Base-by-base conservation (phyloP, 805 yeast species). In the Candida wancherniae region DNA sequence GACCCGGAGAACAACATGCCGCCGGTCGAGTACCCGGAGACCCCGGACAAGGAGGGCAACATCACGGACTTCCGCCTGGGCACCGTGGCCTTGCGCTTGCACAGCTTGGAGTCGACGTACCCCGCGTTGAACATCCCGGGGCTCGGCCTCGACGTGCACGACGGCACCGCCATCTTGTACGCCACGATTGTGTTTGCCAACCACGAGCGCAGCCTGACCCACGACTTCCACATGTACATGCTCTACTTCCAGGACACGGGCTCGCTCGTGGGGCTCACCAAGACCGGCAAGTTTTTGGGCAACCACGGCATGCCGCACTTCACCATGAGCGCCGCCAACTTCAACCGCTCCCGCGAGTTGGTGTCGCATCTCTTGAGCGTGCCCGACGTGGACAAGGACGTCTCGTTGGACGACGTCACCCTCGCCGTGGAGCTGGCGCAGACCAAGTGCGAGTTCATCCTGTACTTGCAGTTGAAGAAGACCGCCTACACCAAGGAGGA, bases 211-310 rank as follows among this genome's bases (percentile, higher is more conserved):
- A 51, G 48, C 15, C 80, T 79, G 49, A 34, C 47, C 13, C 77
- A 78, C 48, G 48, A 52, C 1, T 42, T 86, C 12, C 61, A 64
- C 4, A 57, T 84, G 8, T 57, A 59, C 15, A 88, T 87, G 0
- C 67, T 78, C 2, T 81, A 80, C 50, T 84, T 80, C 47, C 78
- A 81, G 39, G 66, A 69, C 13, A 58, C 75, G 1, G 94, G 94
- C 1, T 63, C 82, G 30, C 51, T 83, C 4, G 59, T 83, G 10
- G 67, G 78, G 0, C 48, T 73, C 12, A 69, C 86, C 1, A 61
- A 67, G 20, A 71, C 86, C 17, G 84, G 83, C 5, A 81, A 80
- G 50, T 77, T 77, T 51, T 61, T 67, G 31, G 80, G 86, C 6
- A 33, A 66, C n/a, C 69, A 71, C 47, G 80, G 78, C 1, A 59